Base-by-base conservation (phyloP, 1,284 basidiomycete genomes). In the Leccinum subrobustum region DNA sequence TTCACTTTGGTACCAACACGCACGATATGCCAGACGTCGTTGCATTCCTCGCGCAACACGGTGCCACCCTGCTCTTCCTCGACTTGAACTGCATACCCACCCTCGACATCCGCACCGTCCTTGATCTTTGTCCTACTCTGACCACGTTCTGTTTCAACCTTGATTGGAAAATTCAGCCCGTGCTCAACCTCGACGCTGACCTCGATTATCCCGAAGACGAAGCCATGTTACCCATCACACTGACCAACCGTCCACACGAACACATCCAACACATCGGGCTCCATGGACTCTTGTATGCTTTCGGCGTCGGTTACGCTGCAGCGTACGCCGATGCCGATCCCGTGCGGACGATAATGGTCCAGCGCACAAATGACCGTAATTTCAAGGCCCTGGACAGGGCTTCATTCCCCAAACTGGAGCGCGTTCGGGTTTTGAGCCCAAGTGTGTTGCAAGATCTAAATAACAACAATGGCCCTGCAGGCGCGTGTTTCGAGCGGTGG, bases 221-320 rank as follows among this genome's bases (percentile, higher is more conserved):
- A 44, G 65, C 66, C n/a, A 68, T 69, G 65, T 63, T 67, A 2
- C 70, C 67, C 4, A 70, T 75, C 54, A 65, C 67, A 16, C 70
- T 88, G 9, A 78, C 82, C 3, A 72, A 78, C 44, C 71, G 74
- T 9, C 84, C 88, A 1, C 88, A 90, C 63, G 67, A 71, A 2
- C 79, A 82, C 55, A 82, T 91, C 61, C 79, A 71, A 1, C 80
- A 81, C 37, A 83, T 91, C 33, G 89, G 89, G 1, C 77, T 89
- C n/a, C 86, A 91, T 65, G 86, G 87, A 12, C 79, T 90, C 12
- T 73, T 80, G 59, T 80, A 85, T 60, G 88, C 89, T 1, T 91
- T 91, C 65, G 87, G 85, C 2, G 85, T 88, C 2, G 86, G 84
- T 18, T 78, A 75, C 57, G 75, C 74, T 3, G 73, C 75, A 52